Percentiles rank a stretch among this genome's conserved stretches.
These are phyloP conservation scores for Plasmodium billcollinsi DNA, from an alignment of 169 alveolate genomes.

Conservation along the genomic window DNA sequence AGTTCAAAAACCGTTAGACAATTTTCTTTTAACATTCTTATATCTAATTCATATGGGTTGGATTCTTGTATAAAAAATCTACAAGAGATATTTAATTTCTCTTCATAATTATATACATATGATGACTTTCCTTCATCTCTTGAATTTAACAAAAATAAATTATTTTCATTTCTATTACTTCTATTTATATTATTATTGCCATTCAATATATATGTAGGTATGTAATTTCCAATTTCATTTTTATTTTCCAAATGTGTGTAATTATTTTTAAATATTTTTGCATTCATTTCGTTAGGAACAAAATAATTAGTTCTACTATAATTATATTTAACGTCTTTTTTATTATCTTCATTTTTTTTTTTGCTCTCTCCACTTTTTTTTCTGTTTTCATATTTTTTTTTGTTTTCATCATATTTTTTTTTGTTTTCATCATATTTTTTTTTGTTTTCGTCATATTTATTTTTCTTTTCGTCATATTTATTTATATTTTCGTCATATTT, in stretches of 20 bases:
- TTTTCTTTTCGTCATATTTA: too few relatives aligned
- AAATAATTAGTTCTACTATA: slow-evolving; percentile 9
- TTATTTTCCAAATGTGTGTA: neutral
- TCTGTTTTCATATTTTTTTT: neutral
- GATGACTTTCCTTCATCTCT: neutral
- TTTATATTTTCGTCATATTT: too few relatives aligned
- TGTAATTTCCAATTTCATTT: neutral
- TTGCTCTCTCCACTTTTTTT: neutral
- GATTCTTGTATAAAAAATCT: slow-evolving; percentile 50
- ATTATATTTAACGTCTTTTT: slow-evolving; percentile 1
- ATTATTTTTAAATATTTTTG: neutral
- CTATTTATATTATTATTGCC: neutral
- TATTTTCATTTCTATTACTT: neutral
- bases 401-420: neutral
- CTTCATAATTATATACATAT: slow-evolving; percentile 28
- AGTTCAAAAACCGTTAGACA: slow-evolving; percentile 51
- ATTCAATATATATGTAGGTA: neutral
- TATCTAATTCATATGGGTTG: slow-evolving; percentile 32
- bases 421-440: neutral
- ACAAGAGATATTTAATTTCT: slow-evolving; percentile 32
- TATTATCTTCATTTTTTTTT: neutral
- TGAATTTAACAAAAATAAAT: neutral
- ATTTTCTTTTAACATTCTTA: slow-evolving; percentile 54
- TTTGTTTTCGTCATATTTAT: neutral
- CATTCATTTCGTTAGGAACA: neutral